Evolutionary conservation across 306 rosid genomes (phyloP).

Genomic region (Echinosophora koreensis): DNA sequence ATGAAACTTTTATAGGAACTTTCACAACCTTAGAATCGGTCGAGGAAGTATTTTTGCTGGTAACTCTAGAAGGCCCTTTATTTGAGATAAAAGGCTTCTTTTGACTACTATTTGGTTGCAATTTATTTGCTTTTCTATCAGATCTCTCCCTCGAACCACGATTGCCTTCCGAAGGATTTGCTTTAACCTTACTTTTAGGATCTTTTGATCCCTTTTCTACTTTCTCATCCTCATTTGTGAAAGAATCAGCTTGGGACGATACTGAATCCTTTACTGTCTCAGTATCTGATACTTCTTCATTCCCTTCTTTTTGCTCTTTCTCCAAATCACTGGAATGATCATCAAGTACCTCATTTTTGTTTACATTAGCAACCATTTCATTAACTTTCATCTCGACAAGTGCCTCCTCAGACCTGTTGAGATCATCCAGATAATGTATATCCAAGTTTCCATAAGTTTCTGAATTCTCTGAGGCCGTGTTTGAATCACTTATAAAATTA

Average conservation of each 20-base stretch:
- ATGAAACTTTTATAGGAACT: slow-evolving; percentile 54
- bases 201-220: slow-evolving; percentile 61
- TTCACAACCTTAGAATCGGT: slow-evolving; percentile 52
- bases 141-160: slow-evolving; percentile 58
- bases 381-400: slow-evolving; percentile 58
- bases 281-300: slow-evolving; percentile 77
- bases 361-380: slow-evolving; percentile 55
- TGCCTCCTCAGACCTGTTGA: slow-evolving; percentile 68
- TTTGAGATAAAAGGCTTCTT: slow-evolving; percentile 56
- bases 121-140: slow-evolving; percentile 46
- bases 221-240: slow-evolving; percentile 67
- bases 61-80: slow-evolving; percentile 50
- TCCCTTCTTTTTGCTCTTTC: slow-evolving; percentile 63
- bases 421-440: slow-evolving; percentile 74
- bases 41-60: slow-evolving; percentile 50
- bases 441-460: slow-evolving; percentile 67
- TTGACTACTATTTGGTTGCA: slow-evolving; percentile 55
- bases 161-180: slow-evolving; percentile 55
- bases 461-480: slow-evolving; percentile 59
- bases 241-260: slow-evolving; percentile 78
- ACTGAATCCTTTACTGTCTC: slow-evolving; percentile 74
- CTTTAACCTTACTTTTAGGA: slow-evolving; percentile 51
- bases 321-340: slow-evolving; percentile 67
- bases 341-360: slow-evolving; percentile 59
- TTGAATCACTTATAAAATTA: slow-evolving; percentile 59